These are phyloP conservation scores for Hypsizygus marmoreus DNA, from an alignment of 768 basidiomycete genomes.

Conservation along the genomic window DNA sequence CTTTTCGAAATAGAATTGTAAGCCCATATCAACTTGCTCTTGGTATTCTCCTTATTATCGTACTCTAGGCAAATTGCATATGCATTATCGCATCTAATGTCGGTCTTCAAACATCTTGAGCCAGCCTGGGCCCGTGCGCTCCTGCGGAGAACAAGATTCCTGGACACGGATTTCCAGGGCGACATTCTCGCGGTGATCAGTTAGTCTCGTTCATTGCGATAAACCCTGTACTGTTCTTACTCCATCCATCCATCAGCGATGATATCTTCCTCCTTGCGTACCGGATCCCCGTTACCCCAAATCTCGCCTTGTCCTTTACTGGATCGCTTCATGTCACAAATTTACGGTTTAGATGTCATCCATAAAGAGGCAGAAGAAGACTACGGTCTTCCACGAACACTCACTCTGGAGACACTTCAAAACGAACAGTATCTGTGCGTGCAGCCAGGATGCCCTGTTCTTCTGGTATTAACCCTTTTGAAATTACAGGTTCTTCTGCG, in stretches of 20 bases:
- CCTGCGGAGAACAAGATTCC: conserved; percentile 69
- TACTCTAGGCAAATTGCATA: conserved; percentile 62
- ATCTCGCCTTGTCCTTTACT: conserved; percentile 78
- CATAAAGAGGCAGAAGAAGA: conserved; percentile 73
- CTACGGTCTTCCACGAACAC: conserved; percentile 67
- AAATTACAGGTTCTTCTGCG: conserved; percentile 59
- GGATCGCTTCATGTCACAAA: conserved; percentile 47
- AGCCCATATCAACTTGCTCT: conserved; percentile 16
- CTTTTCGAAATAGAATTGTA: conserved; percentile 71
- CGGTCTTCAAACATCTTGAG: conserved; percentile 71
- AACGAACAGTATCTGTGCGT: conserved; percentile 80
- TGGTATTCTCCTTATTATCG: conserved; percentile 2
- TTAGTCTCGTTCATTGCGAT: conserved; percentile 31
- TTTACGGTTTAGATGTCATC: conserved; percentile 66
- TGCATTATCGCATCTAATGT: conserved; percentile 72
- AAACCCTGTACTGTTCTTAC: neutral
- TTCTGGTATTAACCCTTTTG: neutral
- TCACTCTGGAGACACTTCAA: conserved; percentile 73
- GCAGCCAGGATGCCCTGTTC: neutral
- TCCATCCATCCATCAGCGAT: conserved; percentile 47
- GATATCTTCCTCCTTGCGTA: conserved; percentile 74
- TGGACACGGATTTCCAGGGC: conserved; percentile 82
- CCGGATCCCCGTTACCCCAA: conserved; percentile 77
- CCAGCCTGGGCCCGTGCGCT: conserved; percentile 79
- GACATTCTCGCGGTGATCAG: conserved; percentile 84